phyloP scores from a whole-genome alignment of 306 rosid genomes.

The Prunus davidiana region DNA sequence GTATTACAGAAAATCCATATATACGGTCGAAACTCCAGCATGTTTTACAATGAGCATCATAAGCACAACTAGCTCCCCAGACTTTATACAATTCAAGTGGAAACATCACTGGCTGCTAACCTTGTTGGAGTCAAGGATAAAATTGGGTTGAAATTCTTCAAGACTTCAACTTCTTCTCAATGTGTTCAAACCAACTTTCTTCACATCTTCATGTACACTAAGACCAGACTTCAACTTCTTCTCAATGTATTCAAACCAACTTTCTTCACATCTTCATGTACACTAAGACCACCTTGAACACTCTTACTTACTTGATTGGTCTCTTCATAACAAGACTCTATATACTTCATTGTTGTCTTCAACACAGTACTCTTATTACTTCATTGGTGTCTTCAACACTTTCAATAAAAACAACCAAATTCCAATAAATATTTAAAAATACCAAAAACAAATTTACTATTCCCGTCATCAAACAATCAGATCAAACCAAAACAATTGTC shows the following conservation, averaged over 20 bases:
- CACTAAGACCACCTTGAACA: constrained; percentile 55
- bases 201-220: constrained; percentile 58
- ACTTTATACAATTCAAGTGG: constrained; percentile 35
- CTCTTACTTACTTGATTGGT: constrained; percentile 52
- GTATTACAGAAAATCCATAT: constrained; percentile 22
- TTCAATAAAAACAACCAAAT: constrained; percentile 72
- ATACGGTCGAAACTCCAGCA: constrained; percentile 21
- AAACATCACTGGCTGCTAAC: constrained; percentile 73
- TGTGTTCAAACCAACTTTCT: constrained; percentile 47
- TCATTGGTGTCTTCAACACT: constrained; percentile 79
- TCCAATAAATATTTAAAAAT: constrained; percentile 46
- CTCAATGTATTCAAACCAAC: constrained; percentile 60
- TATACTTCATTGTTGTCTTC: constrained; percentile 68
- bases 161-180: constrained; percentile 67
- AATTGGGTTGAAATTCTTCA: constrained; percentile 75
- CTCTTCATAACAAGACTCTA: constrained; percentile 50
- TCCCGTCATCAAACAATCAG: neutral
- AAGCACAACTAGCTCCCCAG: constrained; percentile 20
- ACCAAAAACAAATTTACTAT: constrained; percentile 9
- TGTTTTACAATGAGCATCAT: neutral
- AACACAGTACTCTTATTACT: constrained; percentile 62
- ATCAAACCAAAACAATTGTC: neutral
- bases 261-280: constrained; percentile 57
- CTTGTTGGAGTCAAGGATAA: constrained; percentile 57
- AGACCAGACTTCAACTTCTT: constrained; percentile 52